These are phyloP conservation scores for Zymoseptoria passerinii DNA, from an alignment of 2,329 filamentous ascomycete species.

Conservation along the genomic window DNA sequence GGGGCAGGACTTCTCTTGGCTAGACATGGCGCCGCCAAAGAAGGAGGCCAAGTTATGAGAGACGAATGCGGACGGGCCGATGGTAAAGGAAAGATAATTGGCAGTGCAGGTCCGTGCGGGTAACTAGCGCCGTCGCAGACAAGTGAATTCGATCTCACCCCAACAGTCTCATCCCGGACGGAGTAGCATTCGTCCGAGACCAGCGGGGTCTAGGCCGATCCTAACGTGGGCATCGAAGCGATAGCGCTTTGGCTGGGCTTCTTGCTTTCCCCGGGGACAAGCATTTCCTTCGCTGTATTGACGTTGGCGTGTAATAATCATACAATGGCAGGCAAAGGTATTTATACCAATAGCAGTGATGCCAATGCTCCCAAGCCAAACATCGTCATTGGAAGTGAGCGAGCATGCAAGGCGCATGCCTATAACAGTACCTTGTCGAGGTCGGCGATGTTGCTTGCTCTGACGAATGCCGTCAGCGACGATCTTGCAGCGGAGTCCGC, in stretches of 20 bases:
- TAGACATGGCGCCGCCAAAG: conserved; percentile 24
- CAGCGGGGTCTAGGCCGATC: not conserved
- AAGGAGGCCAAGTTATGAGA: conserved; percentile 19
- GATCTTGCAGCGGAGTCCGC: conserved; percentile 35
- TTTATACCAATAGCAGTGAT: not conserved
- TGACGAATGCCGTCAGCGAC: conserved; percentile 2
- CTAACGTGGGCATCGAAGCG: not conserved
- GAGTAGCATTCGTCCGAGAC: not conserved
- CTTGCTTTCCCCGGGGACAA: too few species aligned
- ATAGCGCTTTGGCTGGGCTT: too few species aligned
- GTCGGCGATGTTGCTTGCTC: not conserved
- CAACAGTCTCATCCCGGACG: not conserved
- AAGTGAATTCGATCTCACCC: not conserved
- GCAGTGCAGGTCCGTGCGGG: not conserved
- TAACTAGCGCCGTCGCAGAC: not conserved
- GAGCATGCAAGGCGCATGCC: conserved; percentile 21
- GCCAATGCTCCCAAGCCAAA: conserved; percentile 11
- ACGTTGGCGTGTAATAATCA: too few species aligned
- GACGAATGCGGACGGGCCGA: not conserved
- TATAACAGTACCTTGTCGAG: conserved; percentile 16
- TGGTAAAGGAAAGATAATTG: not conserved
- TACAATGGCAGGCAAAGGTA: not conserved
- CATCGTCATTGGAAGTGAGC: conserved; percentile 16
- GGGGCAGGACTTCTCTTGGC: conserved; percentile 24
- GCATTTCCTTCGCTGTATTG: too few species aligned